Evolutionary conservation across 1,139 yeast genomes (phyloP), one percentile per base, ranked within the genome.

Genomic region (Dujonia santamariae): DNA sequence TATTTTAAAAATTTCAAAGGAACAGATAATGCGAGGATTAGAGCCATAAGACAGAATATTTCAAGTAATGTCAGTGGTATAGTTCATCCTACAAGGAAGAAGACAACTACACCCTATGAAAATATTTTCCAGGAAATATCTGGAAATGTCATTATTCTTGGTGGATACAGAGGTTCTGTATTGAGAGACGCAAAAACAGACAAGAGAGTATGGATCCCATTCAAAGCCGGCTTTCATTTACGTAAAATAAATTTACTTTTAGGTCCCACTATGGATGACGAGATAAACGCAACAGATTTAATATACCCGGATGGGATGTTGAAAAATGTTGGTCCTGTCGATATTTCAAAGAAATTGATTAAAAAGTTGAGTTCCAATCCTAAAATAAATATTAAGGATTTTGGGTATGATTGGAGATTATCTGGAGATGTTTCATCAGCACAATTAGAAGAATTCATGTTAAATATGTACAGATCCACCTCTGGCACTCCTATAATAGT

Each of bases 321-420:
- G 39, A 77, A 84, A 13, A 87, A 85, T 52, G 72, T 88, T 34
- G 97, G 97, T 0, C 97, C 97, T 0, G 78, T 88, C 13, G 97
- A 88, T 55, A 73, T 88, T 11, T 75, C 90, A 31, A 71, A 73
- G 40, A 73, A 71, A 44, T 61, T 88, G 34, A 70, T 83, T 28
- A 73, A 74, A 35, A 75, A 66, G 44, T 56, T 87, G 28, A 54
- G 59, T 2, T 48, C 64, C 5, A 83, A 80, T 47, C 81, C 86
- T 2, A 77, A 75, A 12, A 74, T 85, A 7, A 72, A 63, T 19
- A 80, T 86, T 2, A 74, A 76, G 39, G 85, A 84, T 39, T 88
- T 82, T 59, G 95, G 95, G 5, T 88, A 87, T 53, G 97, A 88
- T 60, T 88, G 97, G 97, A 70, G 97, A 48, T 59, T 88, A 7